Evolutionary conservation across 2,329 filamentous ascomycete species (phyloP).

Genomic region (Sporothrix pallida): DNA sequence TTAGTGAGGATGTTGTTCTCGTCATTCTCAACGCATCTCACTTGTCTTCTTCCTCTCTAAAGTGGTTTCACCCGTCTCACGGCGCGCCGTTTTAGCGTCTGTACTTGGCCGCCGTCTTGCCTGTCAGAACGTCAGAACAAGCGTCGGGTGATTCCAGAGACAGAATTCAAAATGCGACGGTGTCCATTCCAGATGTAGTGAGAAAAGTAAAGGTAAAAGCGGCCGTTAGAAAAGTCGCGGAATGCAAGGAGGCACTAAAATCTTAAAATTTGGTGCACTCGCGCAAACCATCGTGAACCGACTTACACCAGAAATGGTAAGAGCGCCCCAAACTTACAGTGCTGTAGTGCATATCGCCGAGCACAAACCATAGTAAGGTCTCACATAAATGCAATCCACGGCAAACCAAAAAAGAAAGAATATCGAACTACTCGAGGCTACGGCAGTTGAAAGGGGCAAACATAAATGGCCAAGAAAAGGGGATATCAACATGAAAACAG

Average conservation of each 20-base stretch:
- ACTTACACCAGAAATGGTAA: constrained; percentile 15
- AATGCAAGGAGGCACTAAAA: constrained; percentile 13
- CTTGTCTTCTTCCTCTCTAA: too few relatives aligned
- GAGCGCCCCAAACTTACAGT: background rate
- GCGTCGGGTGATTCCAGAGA: constrained; percentile 19
- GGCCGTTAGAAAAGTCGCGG: background rate
- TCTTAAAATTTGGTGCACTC: background rate
- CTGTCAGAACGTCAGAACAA: background rate
- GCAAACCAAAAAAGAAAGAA: constrained; percentile 11
- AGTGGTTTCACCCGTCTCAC: constrained; percentile 6
- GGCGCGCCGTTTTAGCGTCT: background rate
- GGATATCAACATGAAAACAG: background rate
- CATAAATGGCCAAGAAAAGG: background rate
- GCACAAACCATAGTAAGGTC: background rate
- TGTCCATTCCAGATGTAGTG: background rate
- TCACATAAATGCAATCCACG: background rate
- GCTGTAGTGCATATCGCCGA: background rate
- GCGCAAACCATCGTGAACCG: background rate
- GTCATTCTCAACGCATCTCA: too few relatives aligned
- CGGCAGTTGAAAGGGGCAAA: background rate
- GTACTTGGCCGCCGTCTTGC: background rate
- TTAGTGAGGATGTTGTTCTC: background rate
- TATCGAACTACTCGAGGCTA: constrained; percentile 1
- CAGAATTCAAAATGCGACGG: background rate
- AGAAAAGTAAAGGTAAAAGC: background rate